Evolutionary conservation across 495 filamentous ascomycete genomes (phyloP).

Genomic region (Lophium mytilinum): DNA sequence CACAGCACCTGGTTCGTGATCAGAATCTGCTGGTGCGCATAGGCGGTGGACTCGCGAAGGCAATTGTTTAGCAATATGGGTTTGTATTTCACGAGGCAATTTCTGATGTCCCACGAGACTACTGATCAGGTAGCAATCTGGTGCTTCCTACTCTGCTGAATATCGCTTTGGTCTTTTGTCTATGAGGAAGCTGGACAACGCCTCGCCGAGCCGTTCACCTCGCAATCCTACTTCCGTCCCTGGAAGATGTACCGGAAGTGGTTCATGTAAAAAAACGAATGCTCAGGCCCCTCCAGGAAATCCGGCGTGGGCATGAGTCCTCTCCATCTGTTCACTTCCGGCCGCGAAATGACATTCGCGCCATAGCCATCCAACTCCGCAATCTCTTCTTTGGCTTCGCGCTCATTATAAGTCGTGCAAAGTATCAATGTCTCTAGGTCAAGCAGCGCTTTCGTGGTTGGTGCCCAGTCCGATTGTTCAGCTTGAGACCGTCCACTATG

Average conservation of each 20-base stretch:
- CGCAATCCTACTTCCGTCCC: background rate
- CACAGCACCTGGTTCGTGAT: too few relatives aligned
- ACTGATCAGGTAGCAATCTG: too few relatives aligned
- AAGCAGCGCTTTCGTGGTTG: slow-evolving; percentile 5
- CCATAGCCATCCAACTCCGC: background rate
- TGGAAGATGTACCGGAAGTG: slow-evolving; percentile 7
- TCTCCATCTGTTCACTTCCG: slow-evolving; percentile 9
- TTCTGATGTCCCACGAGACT: too few relatives aligned
- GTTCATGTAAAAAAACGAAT: slow-evolving; percentile 9
- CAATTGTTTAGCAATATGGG: too few relatives aligned
- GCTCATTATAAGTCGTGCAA: slow-evolving; percentile 10
- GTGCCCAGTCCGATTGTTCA: slow-evolving; percentile 4
- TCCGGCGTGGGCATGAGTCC: slow-evolving; percentile 10
- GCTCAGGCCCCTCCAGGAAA: slow-evolving; percentile 9
- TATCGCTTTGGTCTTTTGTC: too few relatives aligned
- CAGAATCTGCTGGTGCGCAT: too few relatives aligned
- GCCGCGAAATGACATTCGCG: slow-evolving; percentile 4
- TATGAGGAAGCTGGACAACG: too few relatives aligned
- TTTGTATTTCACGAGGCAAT: too few relatives aligned
- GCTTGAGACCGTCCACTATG: slow-evolving; percentile 8
- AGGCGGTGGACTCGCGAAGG: too few relatives aligned
- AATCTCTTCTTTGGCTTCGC: slow-evolving; percentile 4
- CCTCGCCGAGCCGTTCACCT: too few relatives aligned
- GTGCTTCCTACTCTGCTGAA: too few relatives aligned
- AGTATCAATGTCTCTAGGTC: background rate